These are phyloP conservation scores for Exophiala xenobiotica DNA, from an alignment of 2,329 filamentous ascomycete genomes.

Conservation along the genomic window DNA sequence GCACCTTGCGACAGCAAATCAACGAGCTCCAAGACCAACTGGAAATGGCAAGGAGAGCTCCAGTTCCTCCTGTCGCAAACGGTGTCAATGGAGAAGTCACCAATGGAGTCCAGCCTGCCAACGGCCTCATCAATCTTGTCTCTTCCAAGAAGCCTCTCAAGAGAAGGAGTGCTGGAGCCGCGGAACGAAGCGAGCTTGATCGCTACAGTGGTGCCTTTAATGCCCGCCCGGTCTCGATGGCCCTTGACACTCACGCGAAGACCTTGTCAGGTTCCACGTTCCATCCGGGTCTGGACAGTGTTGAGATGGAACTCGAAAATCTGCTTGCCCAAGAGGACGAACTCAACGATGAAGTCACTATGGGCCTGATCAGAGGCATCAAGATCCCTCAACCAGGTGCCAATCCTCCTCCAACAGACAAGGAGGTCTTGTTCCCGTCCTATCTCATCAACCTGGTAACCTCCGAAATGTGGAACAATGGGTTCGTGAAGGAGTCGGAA, in stretches of 20 bases:
- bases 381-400: slow-evolving; percentile 90
- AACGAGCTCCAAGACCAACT: slow-evolving; percentile 89
- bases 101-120: slow-evolving; percentile 64
- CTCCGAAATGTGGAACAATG: slow-evolving; percentile 99
- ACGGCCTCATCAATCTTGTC: slow-evolving; percentile 91
- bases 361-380: slow-evolving; percentile 92
- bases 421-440: slow-evolving; percentile 96
- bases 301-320: slow-evolving; percentile 91
- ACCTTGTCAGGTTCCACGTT: slow-evolving; percentile 74
- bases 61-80: slow-evolving; percentile 59
- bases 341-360: slow-evolving; percentile 93
- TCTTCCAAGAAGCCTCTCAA: slow-evolving; percentile 93
- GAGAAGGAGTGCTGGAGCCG: slow-evolving; percentile 77
- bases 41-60: slow-evolving; percentile 76
- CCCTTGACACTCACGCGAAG: slow-evolving; percentile 68
- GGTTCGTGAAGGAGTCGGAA: slow-evolving; percentile 98
- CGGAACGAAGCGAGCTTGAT: slow-evolving; percentile 77
- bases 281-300: slow-evolving; percentile 78
- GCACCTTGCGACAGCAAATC: slow-evolving; percentile 81
- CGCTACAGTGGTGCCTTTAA: slow-evolving; percentile 91
- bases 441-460: slow-evolving; percentile 99
- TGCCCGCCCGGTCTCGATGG: slow-evolving; percentile 94
- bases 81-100: slow-evolving; percentile 56
- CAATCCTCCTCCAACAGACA: slow-evolving; percentile 88
- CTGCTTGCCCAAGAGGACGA: slow-evolving; percentile 93